A percentile compares a stretch with the other conserved stretches of the same genome.
Conservation (phyloP, 139 green algal genomes). For the Chlorella vulgaris region DNA sequence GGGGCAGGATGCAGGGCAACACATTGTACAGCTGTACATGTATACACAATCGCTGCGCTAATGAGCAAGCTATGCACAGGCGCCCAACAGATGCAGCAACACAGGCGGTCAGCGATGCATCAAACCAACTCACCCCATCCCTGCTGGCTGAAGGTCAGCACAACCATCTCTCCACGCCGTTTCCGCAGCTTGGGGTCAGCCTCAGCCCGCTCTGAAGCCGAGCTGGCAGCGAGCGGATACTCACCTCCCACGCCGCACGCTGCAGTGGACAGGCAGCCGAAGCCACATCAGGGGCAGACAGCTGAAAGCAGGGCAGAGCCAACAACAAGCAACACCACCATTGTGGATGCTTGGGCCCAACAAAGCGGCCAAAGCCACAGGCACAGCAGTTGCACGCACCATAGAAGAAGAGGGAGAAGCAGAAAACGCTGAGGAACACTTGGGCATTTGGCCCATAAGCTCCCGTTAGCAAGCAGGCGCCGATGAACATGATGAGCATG, state of each 20-base stretch:
- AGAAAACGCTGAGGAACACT: slow-evolving; percentile 60
- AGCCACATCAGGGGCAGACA: background rate
- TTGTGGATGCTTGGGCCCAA: background rate
- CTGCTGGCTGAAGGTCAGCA: slow-evolving; percentile 49
- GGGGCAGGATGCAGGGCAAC: background rate
- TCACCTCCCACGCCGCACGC: slow-evolving; percentile 61
- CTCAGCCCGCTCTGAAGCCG: slow-evolving; percentile 76
- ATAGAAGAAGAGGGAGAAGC: slow-evolving; percentile 56
- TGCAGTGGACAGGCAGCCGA: background rate
- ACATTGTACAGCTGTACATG: too few species aligned
- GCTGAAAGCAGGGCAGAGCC: background rate
- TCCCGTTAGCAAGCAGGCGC: slow-evolving; percentile 63
- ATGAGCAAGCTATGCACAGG: background rate
- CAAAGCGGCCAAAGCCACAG: background rate
- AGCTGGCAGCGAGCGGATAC: slow-evolving; percentile 79
- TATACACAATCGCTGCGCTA: too few species aligned
- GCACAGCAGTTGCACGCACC: background rate
- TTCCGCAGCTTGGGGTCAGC: slow-evolving; percentile 46
- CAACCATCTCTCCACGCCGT: slow-evolving; percentile 42
- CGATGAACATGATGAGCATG: slow-evolving; percentile 66
- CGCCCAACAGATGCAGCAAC: background rate
- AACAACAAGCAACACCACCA: background rate
- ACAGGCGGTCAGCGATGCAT: background rate
- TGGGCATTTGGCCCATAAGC: slow-evolving; percentile 35
- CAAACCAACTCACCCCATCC: slow-evolving; percentile 10